phyloP scores from a whole-genome alignment of 257 asterid species.

The Gardenia jasminoides region DNA sequence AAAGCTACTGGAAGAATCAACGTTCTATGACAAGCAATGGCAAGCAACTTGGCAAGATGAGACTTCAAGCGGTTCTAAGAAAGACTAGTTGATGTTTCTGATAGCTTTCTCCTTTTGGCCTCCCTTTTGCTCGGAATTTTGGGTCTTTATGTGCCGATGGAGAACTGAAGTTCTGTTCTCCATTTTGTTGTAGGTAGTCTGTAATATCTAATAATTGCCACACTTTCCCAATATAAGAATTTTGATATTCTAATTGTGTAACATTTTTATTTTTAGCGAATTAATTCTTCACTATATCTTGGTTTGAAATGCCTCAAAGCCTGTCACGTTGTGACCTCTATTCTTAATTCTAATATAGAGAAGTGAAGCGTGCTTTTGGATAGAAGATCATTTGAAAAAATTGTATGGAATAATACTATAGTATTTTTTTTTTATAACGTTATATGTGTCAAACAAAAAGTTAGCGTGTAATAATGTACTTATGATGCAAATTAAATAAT shows the following conservation, averaged over 20 bases:
- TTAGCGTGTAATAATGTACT: too few relatives aligned
- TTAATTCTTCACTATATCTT: not conserved
- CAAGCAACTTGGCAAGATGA: slow-evolving; percentile 96
- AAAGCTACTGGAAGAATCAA: slow-evolving; percentile 76
- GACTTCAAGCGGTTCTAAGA: slow-evolving; percentile 35
- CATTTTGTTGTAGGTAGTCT: slow-evolving; percentile 2
- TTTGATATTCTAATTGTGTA: not conserved
- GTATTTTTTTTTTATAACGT: too few relatives aligned
- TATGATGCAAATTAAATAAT: too few relatives aligned
- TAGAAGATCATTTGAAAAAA: too few relatives aligned
- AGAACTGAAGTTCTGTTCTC: slow-evolving; percentile 8
- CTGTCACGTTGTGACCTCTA: not conserved
- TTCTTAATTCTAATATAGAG: not conserved
- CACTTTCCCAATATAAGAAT: not conserved
- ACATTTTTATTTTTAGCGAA: not conserved
- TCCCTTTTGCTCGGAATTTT: slow-evolving; percentile 1
- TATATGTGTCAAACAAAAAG: too few relatives aligned
- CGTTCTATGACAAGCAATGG: slow-evolving; percentile 92
- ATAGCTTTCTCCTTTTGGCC: not conserved
- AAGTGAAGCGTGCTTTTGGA: not conserved
- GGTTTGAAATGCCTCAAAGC: not conserved
- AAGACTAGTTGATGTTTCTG: slow-evolving; percentile 25
- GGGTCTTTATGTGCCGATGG: slow-evolving; percentile 11
- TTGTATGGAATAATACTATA: too few relatives aligned
- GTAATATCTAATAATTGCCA: not conserved